These are phyloP conservation scores for Thuja plicata DNA, from an alignment of 83 land plant species.

Conservation along the genomic window DNA sequence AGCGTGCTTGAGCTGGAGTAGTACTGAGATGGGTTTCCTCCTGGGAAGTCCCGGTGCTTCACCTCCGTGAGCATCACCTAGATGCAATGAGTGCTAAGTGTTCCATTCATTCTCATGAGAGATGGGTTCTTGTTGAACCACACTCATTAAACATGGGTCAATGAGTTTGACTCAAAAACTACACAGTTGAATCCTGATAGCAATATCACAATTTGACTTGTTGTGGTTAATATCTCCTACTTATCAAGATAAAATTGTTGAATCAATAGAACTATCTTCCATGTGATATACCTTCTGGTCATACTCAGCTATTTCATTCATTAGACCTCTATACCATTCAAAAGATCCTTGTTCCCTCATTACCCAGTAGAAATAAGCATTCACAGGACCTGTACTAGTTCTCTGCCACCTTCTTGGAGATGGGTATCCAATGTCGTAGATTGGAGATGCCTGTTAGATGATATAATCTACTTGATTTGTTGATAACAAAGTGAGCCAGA, in stretches of 20 bases:
- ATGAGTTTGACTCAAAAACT: too few species aligned
- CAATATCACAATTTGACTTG: too few species aligned
- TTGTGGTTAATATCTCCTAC: too few species aligned
- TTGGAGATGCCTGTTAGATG: conserved; percentile 1
- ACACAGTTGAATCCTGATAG: too few species aligned
- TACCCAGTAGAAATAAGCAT: conserved; percentile 85
- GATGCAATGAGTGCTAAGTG: too few species aligned
- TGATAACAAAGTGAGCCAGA: background rate
- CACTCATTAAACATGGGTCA: too few species aligned
- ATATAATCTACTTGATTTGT: background rate
- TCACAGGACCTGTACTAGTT: background rate
- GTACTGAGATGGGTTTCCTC: too few species aligned
- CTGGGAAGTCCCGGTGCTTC: too few species aligned
- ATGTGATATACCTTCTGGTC: conserved; percentile 46
- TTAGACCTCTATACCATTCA: conserved; percentile 88
- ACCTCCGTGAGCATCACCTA: too few species aligned
- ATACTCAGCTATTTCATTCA: conserved; percentile 73
- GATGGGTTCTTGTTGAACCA: too few species aligned
- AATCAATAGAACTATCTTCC: background rate
- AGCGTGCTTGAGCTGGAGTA: too few species aligned
- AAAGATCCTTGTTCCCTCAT: conserved; percentile 80
- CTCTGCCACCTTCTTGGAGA: background rate
- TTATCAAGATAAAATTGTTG: background rate
- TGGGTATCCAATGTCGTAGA: background rate
- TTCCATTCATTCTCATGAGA: too few species aligned